Evolutionary conservation across 78 protist species (phyloP), one percentile per base, ranked within the genome.

Genomic region (Monocercomonoides exilis): DNA sequence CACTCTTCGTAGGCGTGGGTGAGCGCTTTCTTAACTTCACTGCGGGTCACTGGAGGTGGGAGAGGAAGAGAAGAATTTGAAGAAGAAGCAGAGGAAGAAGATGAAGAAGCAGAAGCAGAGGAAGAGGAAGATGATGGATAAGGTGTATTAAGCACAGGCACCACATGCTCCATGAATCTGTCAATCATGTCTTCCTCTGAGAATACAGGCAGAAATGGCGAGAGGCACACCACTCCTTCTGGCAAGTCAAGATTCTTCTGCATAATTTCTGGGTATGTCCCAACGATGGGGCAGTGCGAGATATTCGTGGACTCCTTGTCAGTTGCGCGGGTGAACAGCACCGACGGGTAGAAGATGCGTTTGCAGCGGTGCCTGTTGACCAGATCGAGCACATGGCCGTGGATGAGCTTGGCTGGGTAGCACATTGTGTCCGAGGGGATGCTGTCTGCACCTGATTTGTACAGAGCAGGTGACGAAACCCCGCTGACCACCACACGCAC

Each of bases 211-310:
- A 84, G 63, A 3, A n/a, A 84, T 2, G 86, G 86, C 38, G 36
- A 43, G 6, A 46, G 3, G 86, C 45, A 4, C 38, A 5, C 3
- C 32, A 11, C 54, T 34, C 42, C 86, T 4, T 2, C 4, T 38
- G 32, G 63, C 6, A 54, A 54, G 70, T 54, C 70, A 21, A 85
- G 44, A 85, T 35, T 77, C 5, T 4, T 36, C 63, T 2, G 2
- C 41, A 63, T 1, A 34, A 84, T 1, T 84, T 86, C 89, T 1
- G 89, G 87, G 81, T 86, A 86, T 6, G 35, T 1, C 1, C 46
- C 70, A 41, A 86, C 89, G 6, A 86, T 86, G n/a, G 89, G 89
- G 43, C 89, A 86, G 41, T 41, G 54, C 85, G 35, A 86, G 38
- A 1, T 36, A 45, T 86, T n/a, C 44, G 43, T 43, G 70, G 5